Percentiles rank a stretch among this genome's conserved stretches.
phyloP scores from a whole-genome alignment of 306 rosid genomes.

The Acacia acuminata region DNA sequence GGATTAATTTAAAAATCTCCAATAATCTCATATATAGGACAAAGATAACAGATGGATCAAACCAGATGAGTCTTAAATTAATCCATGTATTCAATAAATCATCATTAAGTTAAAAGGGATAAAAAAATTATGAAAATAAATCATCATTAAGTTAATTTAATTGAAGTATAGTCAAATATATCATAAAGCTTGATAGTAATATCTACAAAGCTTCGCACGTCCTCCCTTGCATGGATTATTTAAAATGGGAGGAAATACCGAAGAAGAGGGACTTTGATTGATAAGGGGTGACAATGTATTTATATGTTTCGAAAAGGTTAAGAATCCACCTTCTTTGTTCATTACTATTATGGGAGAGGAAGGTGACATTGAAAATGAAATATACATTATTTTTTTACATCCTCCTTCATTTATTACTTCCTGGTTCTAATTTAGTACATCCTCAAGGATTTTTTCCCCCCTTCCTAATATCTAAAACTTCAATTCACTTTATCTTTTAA shows the following conservation, averaged over 20 bases:
- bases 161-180: neutral
- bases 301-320: neutral
- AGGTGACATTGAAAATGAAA: neutral
- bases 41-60: neutral
- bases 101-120: neutral
- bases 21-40: neutral
- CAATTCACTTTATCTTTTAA: no score
- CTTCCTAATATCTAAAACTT: no score
- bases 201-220: neutral
- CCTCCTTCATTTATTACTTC: neutral
- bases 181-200: neutral
- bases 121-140: neutral
- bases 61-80: neutral
- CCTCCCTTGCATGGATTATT: constrained; percentile 2
- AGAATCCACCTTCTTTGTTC: neutral
- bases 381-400: neutral
- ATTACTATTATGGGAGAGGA: neutral
- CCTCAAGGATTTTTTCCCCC: no score
- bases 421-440: no score
- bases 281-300: neutral
- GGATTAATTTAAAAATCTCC: neutral
- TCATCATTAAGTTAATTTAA: neutral
- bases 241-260: neutral
- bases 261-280: neutral
- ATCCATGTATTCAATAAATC: neutral